These are phyloP conservation scores for Nicotiana noctiflora DNA, from an alignment of 257 asterid species.

Conservation along the genomic window DNA sequence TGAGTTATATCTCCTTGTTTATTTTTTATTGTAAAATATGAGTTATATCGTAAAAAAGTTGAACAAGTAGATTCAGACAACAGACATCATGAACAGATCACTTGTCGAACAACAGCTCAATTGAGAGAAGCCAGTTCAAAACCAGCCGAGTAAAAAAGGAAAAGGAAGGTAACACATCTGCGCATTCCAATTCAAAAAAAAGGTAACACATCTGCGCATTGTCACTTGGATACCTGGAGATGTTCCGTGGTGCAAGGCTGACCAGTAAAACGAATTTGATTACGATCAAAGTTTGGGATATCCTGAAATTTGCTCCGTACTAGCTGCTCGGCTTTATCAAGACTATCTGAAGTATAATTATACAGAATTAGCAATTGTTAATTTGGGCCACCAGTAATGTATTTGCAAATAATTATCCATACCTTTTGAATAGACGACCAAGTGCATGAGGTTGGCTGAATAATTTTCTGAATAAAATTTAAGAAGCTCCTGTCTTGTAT, in stretches of 20 bases:
- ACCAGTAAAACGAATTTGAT: conserved; percentile 55
- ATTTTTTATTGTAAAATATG: neutral
- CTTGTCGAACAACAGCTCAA: neutral
- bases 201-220: neutral
- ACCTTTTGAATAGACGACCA: conserved; percentile 91
- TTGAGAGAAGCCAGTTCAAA: neutral
- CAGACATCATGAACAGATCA: neutral
- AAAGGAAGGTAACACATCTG: neutral
- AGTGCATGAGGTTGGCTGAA: conserved; percentile 95
- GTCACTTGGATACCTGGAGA: conserved; percentile 54
- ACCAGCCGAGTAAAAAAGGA: neutral
- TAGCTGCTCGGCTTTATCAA: conserved; percentile 67
- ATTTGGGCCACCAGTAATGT: conserved; percentile 14
- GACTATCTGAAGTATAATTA: conserved; percentile 52
- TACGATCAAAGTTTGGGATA: conserved; percentile 56
- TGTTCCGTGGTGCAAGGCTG: conserved; percentile 76
- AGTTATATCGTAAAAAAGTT: neutral
- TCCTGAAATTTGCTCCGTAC: conserved; percentile 78
- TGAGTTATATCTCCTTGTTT: too few species aligned
- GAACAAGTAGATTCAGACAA: neutral
- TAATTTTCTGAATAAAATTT: conserved; percentile 69
- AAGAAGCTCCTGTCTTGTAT: conserved; percentile 83
- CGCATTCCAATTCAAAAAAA: too few species aligned
- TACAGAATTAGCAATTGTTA: conserved; percentile 3
- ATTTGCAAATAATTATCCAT: conserved; percentile 14